Conservation (phyloP, 306 rosid species). For the Sphenostylis stenocarpa region DNA sequence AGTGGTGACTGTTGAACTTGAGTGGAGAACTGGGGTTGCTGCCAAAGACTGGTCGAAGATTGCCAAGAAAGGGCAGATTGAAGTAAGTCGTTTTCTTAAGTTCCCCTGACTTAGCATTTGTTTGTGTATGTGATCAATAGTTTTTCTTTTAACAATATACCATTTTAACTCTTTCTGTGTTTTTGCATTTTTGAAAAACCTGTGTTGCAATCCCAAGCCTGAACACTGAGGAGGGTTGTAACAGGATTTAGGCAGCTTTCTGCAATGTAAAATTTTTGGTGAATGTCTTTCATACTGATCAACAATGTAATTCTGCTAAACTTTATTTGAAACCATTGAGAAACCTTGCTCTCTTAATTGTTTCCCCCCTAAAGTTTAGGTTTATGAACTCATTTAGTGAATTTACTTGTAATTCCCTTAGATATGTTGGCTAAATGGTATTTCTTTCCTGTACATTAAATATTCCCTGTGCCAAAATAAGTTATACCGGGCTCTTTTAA, state of each 20-base stretch:
- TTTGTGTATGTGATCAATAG: background rate
- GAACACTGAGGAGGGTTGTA: background rate
- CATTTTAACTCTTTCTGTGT: background rate
- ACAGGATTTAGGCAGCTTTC: background rate
- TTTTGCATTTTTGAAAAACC: background rate
- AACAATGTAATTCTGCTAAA: background rate
- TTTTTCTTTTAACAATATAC: slow-evolving; percentile 1
- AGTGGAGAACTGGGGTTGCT: slow-evolving; percentile 87
- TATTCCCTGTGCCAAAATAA: background rate
- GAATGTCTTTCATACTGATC: background rate
- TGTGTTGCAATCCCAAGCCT: background rate
- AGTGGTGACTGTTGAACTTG: slow-evolving; percentile 62
- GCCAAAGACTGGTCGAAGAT: slow-evolving; percentile 91
- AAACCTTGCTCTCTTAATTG: background rate
- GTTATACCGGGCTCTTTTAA: background rate
- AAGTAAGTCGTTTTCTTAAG: slow-evolving; percentile 51
- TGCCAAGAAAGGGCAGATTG: slow-evolving; percentile 91
- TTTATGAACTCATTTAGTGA: background rate
- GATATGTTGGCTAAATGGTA: too few species aligned
- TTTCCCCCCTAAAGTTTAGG: background rate
- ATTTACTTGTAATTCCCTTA: too few species aligned
- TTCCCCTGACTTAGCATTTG: slow-evolving; percentile 4
- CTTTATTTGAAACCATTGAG: background rate
- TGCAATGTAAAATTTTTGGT: background rate
- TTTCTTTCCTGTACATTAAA: too few species aligned